Evolutionary conservation across 2,329 filamentous ascomycete genomes (phyloP), one percentile per base, ranked within the genome.

Genomic region (Alternaria brassicae): DNA sequence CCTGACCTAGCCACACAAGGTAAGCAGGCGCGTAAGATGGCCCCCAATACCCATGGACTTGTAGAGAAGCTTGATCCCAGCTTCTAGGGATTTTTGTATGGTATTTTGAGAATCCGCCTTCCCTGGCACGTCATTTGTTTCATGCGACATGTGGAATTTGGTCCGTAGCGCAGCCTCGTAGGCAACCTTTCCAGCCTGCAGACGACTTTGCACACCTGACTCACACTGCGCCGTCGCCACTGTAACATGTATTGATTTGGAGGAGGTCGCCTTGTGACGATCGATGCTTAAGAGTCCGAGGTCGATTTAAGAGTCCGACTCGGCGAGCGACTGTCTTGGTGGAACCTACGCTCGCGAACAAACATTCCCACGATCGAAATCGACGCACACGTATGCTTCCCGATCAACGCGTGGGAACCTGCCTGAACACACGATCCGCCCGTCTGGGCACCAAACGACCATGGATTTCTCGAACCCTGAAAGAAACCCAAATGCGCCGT

Each of bases 401-500:
- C 10, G 0, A 40, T 23, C 19, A 12, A 40, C 37, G 12, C 19
- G 12, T 40, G 3, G 3, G 10, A 23, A 12, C 8, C 6, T 15
- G 15, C 6, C 37, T 4, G 12, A 23, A 23, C 37, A 15, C 12
- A 23, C 19, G 12, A 53, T 17, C 21, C 6, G 52, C 53, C 51
- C 30, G 9, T 28, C 17, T 27, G 48, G 54, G 56, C 42, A 13
- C 49, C 2, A 34, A 1, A 25, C 23, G 15, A 56, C 10, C 15
- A 75, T 75, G 71, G 70, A 72, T 9, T 62, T 63, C 17, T 72
- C 68, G 6, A 70, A 61, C 30, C 42, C 61, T 1, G 73, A 75
- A 56, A 68, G 62, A 5, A 75, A 74, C 40, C 73, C 74, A 5
- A 62, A 71, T 37, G 75, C 75, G 34, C 75, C 75, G 9, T 56